Conservation (phyloP, 1,284 basidiomycete genomes). For the Fereydounia khargensis region DNA sequence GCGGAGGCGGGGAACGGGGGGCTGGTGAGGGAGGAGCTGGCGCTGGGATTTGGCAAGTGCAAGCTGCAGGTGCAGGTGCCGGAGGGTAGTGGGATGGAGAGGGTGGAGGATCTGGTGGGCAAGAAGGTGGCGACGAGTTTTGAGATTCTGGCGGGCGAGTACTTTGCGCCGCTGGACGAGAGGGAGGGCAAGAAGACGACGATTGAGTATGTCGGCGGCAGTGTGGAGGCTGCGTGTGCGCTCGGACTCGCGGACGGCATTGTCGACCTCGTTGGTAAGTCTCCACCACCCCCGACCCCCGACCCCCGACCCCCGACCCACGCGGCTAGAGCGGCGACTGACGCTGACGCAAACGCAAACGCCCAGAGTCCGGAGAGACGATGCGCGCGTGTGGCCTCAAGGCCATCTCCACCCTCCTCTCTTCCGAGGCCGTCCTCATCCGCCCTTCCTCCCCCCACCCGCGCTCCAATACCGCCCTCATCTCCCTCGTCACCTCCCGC, state of each 20-base stretch:
- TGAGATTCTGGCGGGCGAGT: constrained; percentile 76
- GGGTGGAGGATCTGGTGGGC: constrained; percentile 78
- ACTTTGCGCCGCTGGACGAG: constrained; percentile 73
- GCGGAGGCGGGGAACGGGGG: constrained; percentile 73
- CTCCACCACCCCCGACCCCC: background rate
- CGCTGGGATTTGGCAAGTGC: constrained; percentile 92
- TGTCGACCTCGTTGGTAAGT: constrained; percentile 41
- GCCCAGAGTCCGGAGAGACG: constrained; percentile 91
- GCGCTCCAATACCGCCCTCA: constrained; percentile 65
- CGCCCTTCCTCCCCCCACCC: constrained; percentile 71
- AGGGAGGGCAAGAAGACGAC: constrained; percentile 64
- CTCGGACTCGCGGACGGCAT: constrained; percentile 96
- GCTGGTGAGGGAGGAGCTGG: constrained; percentile 76
- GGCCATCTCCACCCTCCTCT: constrained; percentile 75
- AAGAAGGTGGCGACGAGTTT: constrained; percentile 93
- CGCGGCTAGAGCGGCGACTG: background rate
- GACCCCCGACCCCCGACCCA: background rate
- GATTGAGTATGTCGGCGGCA: constrained; percentile 94
- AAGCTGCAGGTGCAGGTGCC: constrained; percentile 92
- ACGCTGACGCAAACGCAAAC: background rate
- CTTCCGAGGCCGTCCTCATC: constrained; percentile 91
- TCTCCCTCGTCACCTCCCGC: constrained; percentile 78
- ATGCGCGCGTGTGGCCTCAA: constrained; percentile 97
- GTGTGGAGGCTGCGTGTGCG: constrained; percentile 95
- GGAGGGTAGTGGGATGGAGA: constrained; percentile 64